These are phyloP conservation scores for Scutellaria minor DNA, from an alignment of 257 asterid species.

Conservation along the genomic window DNA sequence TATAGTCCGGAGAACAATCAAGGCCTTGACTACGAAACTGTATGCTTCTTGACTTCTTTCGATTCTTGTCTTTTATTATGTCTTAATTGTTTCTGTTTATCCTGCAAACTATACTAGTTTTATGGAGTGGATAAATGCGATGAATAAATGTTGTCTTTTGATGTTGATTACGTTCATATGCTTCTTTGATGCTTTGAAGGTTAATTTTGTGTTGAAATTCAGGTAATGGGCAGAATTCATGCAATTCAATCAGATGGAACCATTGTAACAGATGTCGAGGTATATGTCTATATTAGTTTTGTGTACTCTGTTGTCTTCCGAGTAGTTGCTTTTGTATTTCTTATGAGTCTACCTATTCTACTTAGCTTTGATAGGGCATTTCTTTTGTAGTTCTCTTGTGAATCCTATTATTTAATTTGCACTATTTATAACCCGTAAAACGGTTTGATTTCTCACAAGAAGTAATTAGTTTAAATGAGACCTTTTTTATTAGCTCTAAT, in stretches of 20 bases:
- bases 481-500: no score
- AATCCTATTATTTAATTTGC: no score
- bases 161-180: conserved; percentile 5
- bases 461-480: no score
- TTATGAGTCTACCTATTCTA: no score
- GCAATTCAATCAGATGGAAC: conserved; percentile 79
- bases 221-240: conserved; percentile 92
- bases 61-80: not conserved
- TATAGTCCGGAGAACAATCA: conserved; percentile 69
- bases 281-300: conserved; percentile 30
- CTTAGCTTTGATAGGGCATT: no score
- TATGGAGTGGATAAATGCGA: not conserved
- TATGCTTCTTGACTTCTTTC: conserved; percentile 38
- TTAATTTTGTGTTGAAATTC: conserved; percentile 1
- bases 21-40: conserved; percentile 83
- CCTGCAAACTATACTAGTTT: not conserved
- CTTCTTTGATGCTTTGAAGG: not conserved
- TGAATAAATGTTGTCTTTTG: not conserved
- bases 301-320: not conserved
- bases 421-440: no score
- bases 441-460: no score
- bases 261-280: conserved; percentile 80
- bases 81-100: conserved; percentile 19
- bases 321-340: no score
- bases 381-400: no score